Evolutionary conservation across 164 flowering plant species (phyloP).

Genomic region (Protea cynaroides): DNA sequence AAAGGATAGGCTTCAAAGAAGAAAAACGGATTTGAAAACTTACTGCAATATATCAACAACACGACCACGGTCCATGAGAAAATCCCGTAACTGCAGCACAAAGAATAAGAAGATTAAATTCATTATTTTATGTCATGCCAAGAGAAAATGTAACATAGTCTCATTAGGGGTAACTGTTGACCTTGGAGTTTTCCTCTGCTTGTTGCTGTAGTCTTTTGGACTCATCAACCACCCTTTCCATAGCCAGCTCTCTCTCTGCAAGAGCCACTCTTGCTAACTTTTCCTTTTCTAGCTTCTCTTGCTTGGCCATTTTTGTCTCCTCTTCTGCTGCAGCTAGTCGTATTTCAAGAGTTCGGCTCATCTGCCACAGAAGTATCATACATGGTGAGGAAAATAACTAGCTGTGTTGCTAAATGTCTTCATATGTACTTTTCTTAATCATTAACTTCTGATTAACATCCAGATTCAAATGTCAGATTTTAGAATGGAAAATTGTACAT

Average conservation of each 20-base stretch:
- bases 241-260: constrained; percentile 52
- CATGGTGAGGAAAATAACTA: background rate
- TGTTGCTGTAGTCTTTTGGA: constrained; percentile 51
- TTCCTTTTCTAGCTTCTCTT: constrained; percentile 50
- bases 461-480: too few species aligned
- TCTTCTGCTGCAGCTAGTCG: constrained; percentile 59
- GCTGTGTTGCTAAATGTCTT: too few species aligned
- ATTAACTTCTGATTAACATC: too few species aligned
- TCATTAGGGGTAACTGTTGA: constrained; percentile 12
- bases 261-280: constrained; percentile 41
- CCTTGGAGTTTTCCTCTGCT: constrained; percentile 90
- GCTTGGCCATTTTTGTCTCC: constrained; percentile 44
- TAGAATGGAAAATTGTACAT: too few species aligned
- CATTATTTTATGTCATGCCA: background rate
- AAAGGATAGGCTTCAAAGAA: background rate
- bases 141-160: background rate
- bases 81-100: constrained; percentile 58
- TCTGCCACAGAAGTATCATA: constrained; percentile 35
- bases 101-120: constrained; percentile 2
- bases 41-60: constrained; percentile 76
- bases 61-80: constrained; percentile 70
- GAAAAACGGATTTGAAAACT: constrained; percentile 25
- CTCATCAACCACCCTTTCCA: constrained; percentile 79
- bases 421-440: too few species aligned
- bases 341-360: constrained; percentile 49